A percentile compares a stretch with the other conserved stretches of the same genome.
These are phyloP conservation scores for Massospora cicadina DNA, from an alignment of 371 early-diverging fungal genomes.

Conservation along the genomic window DNA sequence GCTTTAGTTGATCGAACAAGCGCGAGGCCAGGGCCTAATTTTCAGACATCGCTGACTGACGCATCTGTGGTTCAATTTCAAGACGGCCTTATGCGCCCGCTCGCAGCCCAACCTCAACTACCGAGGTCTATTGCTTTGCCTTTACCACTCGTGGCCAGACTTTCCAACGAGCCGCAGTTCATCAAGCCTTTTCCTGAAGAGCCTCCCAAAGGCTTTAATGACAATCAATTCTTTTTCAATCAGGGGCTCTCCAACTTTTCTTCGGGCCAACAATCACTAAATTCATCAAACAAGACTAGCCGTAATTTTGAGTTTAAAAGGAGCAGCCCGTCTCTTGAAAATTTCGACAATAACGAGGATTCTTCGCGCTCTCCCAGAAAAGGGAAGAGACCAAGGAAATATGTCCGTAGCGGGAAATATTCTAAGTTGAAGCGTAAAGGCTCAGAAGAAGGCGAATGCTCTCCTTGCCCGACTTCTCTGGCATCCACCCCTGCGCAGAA, in stretches of 20 bases:
- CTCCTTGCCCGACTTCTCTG: neutral
- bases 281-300: neutral
- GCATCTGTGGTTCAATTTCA: neutral
- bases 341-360: neutral
- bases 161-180: neutral
- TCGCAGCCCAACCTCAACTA: neutral
- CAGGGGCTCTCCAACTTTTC: neutral
- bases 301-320: neutral
- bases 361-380: neutral
- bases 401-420: neutral
- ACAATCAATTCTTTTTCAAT: neutral
- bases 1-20: neutral
- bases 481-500: neutral
- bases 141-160: neutral
- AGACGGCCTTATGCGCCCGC: neutral
- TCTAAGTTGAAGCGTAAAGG: neutral
- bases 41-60: neutral
- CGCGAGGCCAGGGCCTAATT: neutral
- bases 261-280: neutral
- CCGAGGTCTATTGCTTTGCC: neutral
- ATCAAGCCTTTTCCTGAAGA: neutral
- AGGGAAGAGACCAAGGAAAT: neutral
- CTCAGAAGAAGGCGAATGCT: neutral
- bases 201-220: neutral
- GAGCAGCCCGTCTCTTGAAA: neutral